phyloP scores from a whole-genome alignment of 179 eudicot genomes.

The Beta macrorhiza region DNA sequence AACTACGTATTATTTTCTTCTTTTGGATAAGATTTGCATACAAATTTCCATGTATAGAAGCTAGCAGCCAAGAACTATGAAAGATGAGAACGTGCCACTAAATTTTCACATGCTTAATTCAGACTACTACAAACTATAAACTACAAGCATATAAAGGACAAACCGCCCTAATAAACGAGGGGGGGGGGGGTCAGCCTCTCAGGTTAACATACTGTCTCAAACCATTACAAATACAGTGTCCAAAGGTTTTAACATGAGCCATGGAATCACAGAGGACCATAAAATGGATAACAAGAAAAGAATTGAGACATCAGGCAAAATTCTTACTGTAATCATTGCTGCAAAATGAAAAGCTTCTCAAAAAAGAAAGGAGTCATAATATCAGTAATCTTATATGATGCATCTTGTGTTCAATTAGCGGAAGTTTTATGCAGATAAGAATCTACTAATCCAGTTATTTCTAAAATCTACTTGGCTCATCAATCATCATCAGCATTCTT shows the following conservation, averaged over 20 bases:
- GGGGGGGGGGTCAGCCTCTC: background rate
- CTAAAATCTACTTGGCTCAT: background rate
- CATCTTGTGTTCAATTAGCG: slow-evolving; percentile 4
- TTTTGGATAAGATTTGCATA: background rate
- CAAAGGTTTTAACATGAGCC: background rate
- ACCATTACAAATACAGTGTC: background rate
- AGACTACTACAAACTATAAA: background rate
- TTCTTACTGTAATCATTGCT: background rate
- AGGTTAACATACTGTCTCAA: background rate
- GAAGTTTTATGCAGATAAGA: background rate
- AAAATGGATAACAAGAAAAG: background rate
- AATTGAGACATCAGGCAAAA: background rate
- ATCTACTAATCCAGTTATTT: background rate
- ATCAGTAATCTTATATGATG: background rate
- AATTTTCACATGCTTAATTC: background rate
- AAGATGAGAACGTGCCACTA: background rate
- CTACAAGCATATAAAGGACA: background rate
- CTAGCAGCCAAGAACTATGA: background rate
- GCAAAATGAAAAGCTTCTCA: background rate
- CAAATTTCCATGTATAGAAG: background rate
- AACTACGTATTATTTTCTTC: too few species aligned
- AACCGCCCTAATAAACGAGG: background rate
- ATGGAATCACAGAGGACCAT: background rate
- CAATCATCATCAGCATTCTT: background rate
- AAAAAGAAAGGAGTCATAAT: background rate